Conservation (phyloP, 768 basidiomycete species). For the Panellus pusillus region DNA sequence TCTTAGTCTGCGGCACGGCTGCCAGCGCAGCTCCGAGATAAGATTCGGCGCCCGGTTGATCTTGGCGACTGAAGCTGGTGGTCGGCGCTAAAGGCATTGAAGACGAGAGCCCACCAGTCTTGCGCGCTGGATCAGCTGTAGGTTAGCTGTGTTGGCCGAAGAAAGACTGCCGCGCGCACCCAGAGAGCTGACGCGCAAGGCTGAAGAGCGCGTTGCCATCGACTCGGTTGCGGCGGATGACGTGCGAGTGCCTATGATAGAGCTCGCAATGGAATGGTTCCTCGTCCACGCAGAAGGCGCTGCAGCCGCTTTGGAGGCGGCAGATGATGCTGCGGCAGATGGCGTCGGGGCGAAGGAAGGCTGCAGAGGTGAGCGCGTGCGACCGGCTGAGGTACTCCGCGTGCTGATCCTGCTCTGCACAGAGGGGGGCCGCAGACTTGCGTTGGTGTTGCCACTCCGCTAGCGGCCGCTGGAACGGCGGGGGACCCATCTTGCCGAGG, state of each 20-base stretch:
- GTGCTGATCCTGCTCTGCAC: constrained; percentile 16
- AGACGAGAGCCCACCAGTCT: constrained; percentile 30
- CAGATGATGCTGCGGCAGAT: no score
- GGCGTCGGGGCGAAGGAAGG: constrained; percentile 9
- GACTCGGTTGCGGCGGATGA: constrained; percentile 27
- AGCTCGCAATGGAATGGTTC: constrained; percentile 29
- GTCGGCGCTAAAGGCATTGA: constrained; percentile 64
- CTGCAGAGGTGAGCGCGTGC: constrained; percentile 18
- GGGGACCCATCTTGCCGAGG: constrained; percentile 11
- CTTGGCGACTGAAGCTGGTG: constrained; percentile 76
- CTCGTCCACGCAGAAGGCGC: constrained; percentile 17
- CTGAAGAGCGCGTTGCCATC: constrained; percentile 25
- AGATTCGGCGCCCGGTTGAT: constrained; percentile 26
- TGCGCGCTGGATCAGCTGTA: constrained; percentile 13
- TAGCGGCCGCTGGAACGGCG: constrained; percentile 2
- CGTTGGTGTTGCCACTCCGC: constrained; percentile 3
- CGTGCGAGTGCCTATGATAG: constrained; percentile 45
- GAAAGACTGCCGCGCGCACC: constrained; percentile 23
- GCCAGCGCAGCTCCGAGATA: constrained; percentile 1
- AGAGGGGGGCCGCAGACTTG: constrained; percentile 13
- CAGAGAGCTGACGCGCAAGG: constrained; percentile 36
- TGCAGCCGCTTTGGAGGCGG: constrained; percentile 23
- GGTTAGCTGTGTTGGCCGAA: constrained; percentile 4
- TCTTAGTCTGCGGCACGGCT: constrained; percentile 14
- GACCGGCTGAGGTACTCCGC: constrained; percentile 18